Evolutionary conservation across 2,329 filamentous ascomycete species (phyloP).

Genomic region (Fusarium decemcellulare): DNA sequence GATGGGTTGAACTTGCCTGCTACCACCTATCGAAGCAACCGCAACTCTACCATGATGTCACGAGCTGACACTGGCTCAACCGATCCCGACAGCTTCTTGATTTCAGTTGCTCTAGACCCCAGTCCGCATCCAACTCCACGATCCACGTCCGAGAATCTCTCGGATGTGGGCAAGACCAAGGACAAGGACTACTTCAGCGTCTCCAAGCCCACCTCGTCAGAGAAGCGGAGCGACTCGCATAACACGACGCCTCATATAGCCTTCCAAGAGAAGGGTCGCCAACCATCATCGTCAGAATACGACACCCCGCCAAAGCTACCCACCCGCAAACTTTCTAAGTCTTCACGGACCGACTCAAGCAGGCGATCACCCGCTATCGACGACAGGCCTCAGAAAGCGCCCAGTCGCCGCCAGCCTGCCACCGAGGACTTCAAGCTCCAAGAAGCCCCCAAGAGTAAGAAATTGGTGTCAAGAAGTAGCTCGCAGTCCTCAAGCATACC

Average conservation of each 20-base stretch:
- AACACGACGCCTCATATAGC: slow-evolving; percentile 88
- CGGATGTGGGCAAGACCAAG: slow-evolving; percentile 62
- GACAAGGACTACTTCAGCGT: slow-evolving; percentile 74
- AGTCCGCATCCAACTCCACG: slow-evolving; percentile 73
- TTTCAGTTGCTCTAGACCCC: slow-evolving; percentile 82
- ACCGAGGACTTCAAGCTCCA: slow-evolving; percentile 82
- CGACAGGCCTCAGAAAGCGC: slow-evolving; percentile 55
- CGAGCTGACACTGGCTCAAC: slow-evolving; percentile 61
- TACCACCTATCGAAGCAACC: slow-evolving; percentile 83
- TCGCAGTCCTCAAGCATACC: slow-evolving; percentile 59
- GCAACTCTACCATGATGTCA: slow-evolving; percentile 77
- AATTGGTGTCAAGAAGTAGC: slow-evolving; percentile 58
- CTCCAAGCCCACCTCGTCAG: slow-evolving; percentile 57
- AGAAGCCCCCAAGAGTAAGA: slow-evolving; percentile 80
- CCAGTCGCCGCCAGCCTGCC: slow-evolving; percentile 52
- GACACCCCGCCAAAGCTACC: slow-evolving; percentile 66
- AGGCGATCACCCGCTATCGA: slow-evolving; percentile 53
- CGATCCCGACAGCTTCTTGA: slow-evolving; percentile 80
- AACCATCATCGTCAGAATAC: slow-evolving; percentile 66
- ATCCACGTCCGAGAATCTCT: slow-evolving; percentile 63
- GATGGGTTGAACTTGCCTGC: slow-evolving; percentile 80
- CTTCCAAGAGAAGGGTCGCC: slow-evolving; percentile 86
- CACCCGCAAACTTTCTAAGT: slow-evolving; percentile 56
- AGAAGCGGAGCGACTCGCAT: slow-evolving; percentile 65
- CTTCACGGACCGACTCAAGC: slow-evolving; percentile 59